These are phyloP conservation scores for Kwoniella pini DNA, from an alignment of 768 basidiomycete genomes.

Conservation along the genomic window DNA sequence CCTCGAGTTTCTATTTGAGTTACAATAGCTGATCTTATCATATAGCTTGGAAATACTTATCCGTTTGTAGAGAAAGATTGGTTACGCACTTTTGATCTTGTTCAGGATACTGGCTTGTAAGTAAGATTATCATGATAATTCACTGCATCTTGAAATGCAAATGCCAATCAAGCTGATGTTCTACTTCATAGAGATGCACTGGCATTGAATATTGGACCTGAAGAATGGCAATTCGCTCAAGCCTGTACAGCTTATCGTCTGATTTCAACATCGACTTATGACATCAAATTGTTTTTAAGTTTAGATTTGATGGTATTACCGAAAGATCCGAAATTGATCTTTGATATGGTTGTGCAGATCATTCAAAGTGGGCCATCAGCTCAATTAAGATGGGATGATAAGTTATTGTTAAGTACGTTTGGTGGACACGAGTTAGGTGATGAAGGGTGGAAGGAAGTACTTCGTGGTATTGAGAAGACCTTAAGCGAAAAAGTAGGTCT, in stretches of 20 bases:
- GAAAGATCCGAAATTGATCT: constrained; percentile 27
- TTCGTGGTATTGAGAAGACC: constrained; percentile 17
- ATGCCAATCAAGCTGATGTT: not conserved
- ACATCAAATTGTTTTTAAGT: constrained; percentile 46
- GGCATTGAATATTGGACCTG: constrained; percentile 53
- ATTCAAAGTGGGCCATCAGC: not conserved
- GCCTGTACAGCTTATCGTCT: constrained; percentile 39
- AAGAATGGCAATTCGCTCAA: constrained; percentile 54
- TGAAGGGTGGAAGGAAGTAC: constrained; percentile 27
- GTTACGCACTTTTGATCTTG: constrained; percentile 41
- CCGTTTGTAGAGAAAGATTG: constrained; percentile 48
- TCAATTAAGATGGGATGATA: constrained; percentile 32
- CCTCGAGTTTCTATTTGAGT: constrained; percentile 2
- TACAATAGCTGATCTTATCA: not conserved
- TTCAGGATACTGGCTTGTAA: constrained; percentile 47
- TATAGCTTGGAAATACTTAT: constrained; percentile 53
- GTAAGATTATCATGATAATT: too few relatives aligned
- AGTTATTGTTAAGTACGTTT: constrained; percentile 49
- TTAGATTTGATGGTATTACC: constrained; percentile 54
- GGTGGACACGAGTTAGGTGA: constrained; percentile 44
- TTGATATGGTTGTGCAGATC: constrained; percentile 22
- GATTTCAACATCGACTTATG: constrained; percentile 9
- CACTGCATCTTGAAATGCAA: too few relatives aligned
- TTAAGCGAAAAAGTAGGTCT: constrained; percentile 39
- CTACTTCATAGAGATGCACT: constrained; percentile 44